phyloP scores from a whole-genome alignment of 1,284 basidiomycete genomes.

The Boletus semigastroideus region DNA sequence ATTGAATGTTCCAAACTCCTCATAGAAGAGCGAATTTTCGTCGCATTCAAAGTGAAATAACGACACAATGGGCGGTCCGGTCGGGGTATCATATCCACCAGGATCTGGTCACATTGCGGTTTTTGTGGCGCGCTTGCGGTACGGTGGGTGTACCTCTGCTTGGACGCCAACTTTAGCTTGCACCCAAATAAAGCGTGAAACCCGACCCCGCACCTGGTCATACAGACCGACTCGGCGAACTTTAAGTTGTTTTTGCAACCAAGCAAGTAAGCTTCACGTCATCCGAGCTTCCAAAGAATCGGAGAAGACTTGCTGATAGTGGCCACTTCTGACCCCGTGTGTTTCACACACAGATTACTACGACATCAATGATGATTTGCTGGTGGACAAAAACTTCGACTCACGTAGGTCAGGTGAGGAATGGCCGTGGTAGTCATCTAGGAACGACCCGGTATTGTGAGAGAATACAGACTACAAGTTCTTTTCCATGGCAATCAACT shows the following conservation, averaged over 20 bases:
- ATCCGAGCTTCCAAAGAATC: not conserved
- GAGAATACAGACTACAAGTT: slow-evolving; percentile 37
- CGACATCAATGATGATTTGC: not conserved
- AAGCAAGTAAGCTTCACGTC: not conserved
- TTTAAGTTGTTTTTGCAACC: not conserved
- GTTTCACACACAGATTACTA: not conserved
- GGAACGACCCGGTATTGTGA: not conserved
- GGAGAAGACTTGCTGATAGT: not conserved
- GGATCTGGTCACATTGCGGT: not conserved
- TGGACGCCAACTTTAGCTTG: not conserved
- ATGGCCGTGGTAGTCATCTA: not conserved
- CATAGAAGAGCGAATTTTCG: no score
- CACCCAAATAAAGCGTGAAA: not conserved
- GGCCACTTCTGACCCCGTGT: not conserved
- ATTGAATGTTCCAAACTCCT: not conserved
- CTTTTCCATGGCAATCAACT: slow-evolving; percentile 66
- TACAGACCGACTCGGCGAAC: no score
- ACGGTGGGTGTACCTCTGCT: not conserved
- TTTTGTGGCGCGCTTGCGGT: no score
- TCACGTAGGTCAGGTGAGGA: not conserved
- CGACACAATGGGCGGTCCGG: not conserved
- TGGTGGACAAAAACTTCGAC: not conserved
- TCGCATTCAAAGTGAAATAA: not conserved
- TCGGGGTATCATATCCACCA: not conserved
- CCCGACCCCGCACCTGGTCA: no score